These are phyloP conservation scores for Aspergillus carlsbadensis DNA, from an alignment of 495 filamentous ascomycete genomes.

Conservation along the genomic window DNA sequence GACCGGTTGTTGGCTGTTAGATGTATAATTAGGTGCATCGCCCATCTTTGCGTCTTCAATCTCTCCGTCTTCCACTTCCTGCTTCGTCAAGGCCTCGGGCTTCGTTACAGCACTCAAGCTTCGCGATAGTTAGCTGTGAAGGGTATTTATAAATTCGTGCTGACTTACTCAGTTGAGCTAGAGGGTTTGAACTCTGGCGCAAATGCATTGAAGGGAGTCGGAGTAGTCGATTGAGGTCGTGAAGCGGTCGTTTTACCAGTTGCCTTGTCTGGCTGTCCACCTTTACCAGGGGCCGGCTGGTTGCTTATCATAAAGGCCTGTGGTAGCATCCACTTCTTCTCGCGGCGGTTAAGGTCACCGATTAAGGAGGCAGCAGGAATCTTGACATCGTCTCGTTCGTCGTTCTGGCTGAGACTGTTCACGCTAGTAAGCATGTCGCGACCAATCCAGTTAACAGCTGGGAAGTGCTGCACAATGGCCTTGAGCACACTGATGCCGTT, in stretches of 20 bases:
- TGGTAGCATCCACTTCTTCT: conserved; percentile 81
- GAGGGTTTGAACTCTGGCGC: conserved; percentile 50
- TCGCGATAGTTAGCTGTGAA: conserved; percentile 16
- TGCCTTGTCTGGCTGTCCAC: conserved; percentile 6
- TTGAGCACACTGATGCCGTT: conserved; percentile 94
- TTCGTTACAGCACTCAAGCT: conserved; percentile 34
- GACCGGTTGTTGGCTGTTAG: conserved; percentile 10
- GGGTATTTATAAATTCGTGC: neutral
- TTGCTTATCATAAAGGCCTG: conserved; percentile 63
- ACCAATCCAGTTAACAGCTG: conserved; percentile 85
- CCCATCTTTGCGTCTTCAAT: conserved; percentile 65
- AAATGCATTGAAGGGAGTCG: conserved; percentile 44
- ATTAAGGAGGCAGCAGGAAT: conserved; percentile 83
- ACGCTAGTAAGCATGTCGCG: conserved; percentile 66
- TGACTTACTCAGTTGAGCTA: conserved; percentile 40
- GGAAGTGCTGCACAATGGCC: conserved; percentile 74
- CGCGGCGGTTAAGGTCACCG: conserved; percentile 74
- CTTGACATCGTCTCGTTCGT: conserved; percentile 83
- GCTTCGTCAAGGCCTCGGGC: conserved; percentile 26
- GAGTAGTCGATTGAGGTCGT: conserved; percentile 32
- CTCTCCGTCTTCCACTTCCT: conserved; percentile 77
- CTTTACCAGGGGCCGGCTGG: conserved; percentile 16
- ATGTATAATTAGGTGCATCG: conserved; percentile 26
- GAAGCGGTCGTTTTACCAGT: conserved; percentile 40
- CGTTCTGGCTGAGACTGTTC: conserved; percentile 61